Conservation (phyloP, 768 basidiomycete genomes). For the Trametes cinnabarina region DNA sequence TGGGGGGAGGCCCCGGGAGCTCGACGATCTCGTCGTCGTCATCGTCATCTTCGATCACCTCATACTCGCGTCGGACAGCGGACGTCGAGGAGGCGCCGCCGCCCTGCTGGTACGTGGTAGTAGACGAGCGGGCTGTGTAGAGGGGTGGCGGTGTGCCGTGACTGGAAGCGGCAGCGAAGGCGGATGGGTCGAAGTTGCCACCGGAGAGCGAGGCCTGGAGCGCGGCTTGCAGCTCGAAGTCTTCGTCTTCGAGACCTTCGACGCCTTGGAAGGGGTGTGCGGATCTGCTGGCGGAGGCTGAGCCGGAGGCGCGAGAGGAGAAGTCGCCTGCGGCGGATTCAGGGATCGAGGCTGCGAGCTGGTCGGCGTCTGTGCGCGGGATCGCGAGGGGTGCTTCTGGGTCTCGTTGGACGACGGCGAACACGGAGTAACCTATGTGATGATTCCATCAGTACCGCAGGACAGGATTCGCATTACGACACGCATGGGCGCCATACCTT, state of each 20-base stretch:
- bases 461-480: constrained; percentile 1
- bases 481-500: constrained; percentile 49
- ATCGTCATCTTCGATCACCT: constrained; percentile 20
- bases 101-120: neutral
- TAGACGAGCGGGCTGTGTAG: neutral
- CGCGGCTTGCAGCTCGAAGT: constrained; percentile 84
- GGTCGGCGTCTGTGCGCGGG: constrained; percentile 68
- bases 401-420: constrained; percentile 69
- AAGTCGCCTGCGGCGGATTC: constrained; percentile 34
- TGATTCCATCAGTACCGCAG: neutral
- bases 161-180: neutral
- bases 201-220: constrained; percentile 74
- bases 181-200: constrained; percentile 12
- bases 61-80: constrained; percentile 12
- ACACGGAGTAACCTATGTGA: constrained; percentile 72
- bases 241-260: constrained; percentile 72
- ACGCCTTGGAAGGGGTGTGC: constrained; percentile 13
- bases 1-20: constrained; percentile 2
- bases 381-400: constrained; percentile 51
- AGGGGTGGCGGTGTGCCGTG: neutral
- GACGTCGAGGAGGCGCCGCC: neutral
- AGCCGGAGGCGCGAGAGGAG: constrained; percentile 2
- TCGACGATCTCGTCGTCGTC: constrained; percentile 25
- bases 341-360: constrained; percentile 61
- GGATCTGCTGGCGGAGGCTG: constrained; percentile 12